Conservation (phyloP, 495 filamentous ascomycete species). For the Neurospora sp. region DNA sequence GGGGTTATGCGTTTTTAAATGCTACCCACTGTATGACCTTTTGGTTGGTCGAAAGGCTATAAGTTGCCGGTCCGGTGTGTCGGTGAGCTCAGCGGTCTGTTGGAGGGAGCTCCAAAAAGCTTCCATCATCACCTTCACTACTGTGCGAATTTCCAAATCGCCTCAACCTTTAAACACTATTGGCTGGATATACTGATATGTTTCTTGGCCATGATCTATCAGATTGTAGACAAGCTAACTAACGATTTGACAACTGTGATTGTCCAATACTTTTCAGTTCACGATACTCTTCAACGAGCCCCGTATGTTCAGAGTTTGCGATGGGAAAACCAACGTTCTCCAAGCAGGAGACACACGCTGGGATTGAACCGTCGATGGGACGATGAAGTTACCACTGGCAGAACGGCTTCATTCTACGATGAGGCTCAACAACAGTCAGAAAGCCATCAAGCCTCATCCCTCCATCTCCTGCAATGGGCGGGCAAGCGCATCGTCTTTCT, state of each 20-base stretch:
- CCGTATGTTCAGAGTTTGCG: neutral
- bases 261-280: neutral
- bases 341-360: neutral
- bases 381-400: neutral
- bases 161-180: neutral
- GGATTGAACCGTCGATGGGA: neutral
- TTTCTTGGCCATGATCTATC: neutral
- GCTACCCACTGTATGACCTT: too few relatives aligned
- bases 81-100: neutral
- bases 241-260: neutral
- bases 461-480: neutral
- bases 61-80: neutral
- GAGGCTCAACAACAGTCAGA: neutral
- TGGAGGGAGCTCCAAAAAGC: neutral
- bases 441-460: neutral
- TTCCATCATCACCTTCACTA: neutral
- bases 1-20: too few relatives aligned
- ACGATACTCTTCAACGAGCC: neutral
- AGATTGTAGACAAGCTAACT: neutral
- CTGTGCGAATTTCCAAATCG: neutral
- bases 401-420: neutral
- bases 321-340: neutral
- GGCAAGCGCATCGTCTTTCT: neutral
- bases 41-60: neutral
- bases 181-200: neutral